Evolutionary conservation across 768 basidiomycete species (phyloP), one percentile per base, ranked within the genome.

Genomic region (Cystofilobasidium bisporidii): DNA sequence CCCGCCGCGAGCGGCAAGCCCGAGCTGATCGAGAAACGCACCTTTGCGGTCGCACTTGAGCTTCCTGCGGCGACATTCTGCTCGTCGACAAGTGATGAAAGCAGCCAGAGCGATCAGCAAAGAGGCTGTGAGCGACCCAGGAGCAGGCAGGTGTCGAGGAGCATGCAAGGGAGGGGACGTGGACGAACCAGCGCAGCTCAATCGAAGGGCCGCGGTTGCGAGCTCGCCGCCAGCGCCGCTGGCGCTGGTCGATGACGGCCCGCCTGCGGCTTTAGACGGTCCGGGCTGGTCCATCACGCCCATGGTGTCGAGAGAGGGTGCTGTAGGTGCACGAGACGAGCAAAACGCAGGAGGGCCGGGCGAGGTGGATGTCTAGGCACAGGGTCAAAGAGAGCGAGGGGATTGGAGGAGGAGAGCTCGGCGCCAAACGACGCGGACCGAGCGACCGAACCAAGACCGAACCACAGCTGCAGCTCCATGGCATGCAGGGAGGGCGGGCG

Each of bases 1-100:
- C 24, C 33, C 26, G n/a, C n/a, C n/a, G n/a, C 18, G 36, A 36
- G 36, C 20, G 14, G 20, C 14, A 1, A 59, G 30, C 57, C n/a
- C n/a, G 9, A 33, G 33, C 22, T 33, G 30, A 32, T 11, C 40
- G 18, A 50, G n/a, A 17, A 22, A 50, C 63, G n/a, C 47, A 65
- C 64, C 26, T 30, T 43, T 33, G 22, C 53, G 28, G 43, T 65
- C 64, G 17, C 64, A 65, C 26, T 57, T 57, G 9, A 65, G 64
- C 30, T 65, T 65, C 32, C 64, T 3, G 6, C 64, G 50, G 9
- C 55, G 33, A n/a, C 64, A 65, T 41, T 65, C 64, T 56, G 60
- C 12, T 15, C 12, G 41, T 18, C 28, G 12, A 9, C 41, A 43
- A 20, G 41, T 43, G 41, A 43, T 8, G 41, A 20, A 14, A 50